These are phyloP conservation scores for Smithsoniella earleae DNA, from an alignment of 163 green algal genomes.

Conservation along the genomic window DNA sequence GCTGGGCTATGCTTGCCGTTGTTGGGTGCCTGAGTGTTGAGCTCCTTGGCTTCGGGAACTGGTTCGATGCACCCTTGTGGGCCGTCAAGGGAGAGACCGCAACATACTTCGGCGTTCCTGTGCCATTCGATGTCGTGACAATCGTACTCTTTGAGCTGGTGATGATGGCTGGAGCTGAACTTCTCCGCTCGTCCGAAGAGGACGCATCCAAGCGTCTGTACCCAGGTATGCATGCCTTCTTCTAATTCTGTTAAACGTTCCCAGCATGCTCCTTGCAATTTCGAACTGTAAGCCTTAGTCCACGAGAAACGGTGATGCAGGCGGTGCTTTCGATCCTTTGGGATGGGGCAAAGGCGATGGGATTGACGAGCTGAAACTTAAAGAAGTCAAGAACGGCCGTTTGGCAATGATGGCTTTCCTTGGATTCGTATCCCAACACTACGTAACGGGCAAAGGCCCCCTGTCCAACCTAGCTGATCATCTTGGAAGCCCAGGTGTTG, in stretches of 20 bases:
- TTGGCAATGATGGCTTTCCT: constrained; percentile 76
- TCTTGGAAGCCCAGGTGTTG: constrained; percentile 57
- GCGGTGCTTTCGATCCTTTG: constrained; percentile 82
- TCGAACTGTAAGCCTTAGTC: no score
- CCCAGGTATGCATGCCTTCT: constrained; percentile 52
- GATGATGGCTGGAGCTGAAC: constrained; percentile 66
- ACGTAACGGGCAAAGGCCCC: constrained; percentile 67
- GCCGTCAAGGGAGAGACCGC: constrained; percentile 58
- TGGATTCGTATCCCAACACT: constrained; percentile 73
- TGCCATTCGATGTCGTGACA: constrained; percentile 75
- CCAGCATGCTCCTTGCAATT: no score
- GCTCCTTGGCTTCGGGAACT: constrained; percentile 75
- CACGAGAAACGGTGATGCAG: constrained; percentile 31
- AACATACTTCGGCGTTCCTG: constrained; percentile 69
- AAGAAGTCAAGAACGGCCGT: constrained; percentile 93
- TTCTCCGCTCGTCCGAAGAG: constrained; percentile 51
- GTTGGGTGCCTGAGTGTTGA: constrained; percentile 67
- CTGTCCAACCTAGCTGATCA: constrained; percentile 63
- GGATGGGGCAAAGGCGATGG: constrained; percentile 69
- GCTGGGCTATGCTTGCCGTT: constrained; percentile 80
- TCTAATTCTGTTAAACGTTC: no score
- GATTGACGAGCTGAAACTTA: constrained; percentile 68
- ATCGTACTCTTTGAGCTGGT: constrained; percentile 70
- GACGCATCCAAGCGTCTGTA: constrained; percentile 73
- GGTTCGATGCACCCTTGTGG: constrained; percentile 71